phyloP scores from a whole-genome alignment of 108 stramenopile genomes.

The Fragilaria radians region DNA sequence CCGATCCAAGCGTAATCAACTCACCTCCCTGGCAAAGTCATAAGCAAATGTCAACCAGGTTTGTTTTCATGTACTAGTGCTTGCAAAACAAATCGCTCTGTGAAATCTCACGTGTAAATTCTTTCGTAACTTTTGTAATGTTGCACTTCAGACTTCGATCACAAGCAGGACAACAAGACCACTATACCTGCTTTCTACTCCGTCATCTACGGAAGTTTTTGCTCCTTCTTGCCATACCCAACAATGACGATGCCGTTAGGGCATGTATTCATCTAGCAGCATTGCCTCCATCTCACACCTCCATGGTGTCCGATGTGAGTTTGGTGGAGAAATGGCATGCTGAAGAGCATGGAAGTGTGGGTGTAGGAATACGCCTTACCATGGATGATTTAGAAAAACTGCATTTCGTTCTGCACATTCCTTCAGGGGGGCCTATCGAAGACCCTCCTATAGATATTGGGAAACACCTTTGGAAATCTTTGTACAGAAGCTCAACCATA shows the following conservation, averaged over 20 bases:
- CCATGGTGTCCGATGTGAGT: not conserved
- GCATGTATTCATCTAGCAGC: slow-evolving; percentile 65
- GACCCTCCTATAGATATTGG: slow-evolving; percentile 76
- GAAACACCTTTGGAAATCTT: slow-evolving; percentile 53
- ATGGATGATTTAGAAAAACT: slow-evolving; percentile 78
- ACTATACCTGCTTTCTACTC: slow-evolving; percentile 65
- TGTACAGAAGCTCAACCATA: slow-evolving; percentile 31
- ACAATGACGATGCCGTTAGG: slow-evolving; percentile 60
- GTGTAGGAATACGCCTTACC: slow-evolving; percentile 54
- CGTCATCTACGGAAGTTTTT: slow-evolving; percentile 75
- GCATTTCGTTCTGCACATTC: slow-evolving; percentile 67
- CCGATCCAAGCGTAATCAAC: not conserved
- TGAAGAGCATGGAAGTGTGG: slow-evolving; percentile 73
- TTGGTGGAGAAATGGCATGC: slow-evolving; percentile 29
- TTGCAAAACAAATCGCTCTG: too few species aligned
- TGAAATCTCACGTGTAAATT: too few species aligned
- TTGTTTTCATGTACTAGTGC: too few species aligned
- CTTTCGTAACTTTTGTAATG: too few species aligned
- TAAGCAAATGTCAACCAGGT: not conserved
- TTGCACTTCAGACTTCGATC: slow-evolving; percentile 36
- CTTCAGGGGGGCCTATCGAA: slow-evolving; percentile 72
- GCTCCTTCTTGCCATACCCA: slow-evolving; percentile 59
- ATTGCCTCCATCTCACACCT: slow-evolving; percentile 25
- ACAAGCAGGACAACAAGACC: slow-evolving; percentile 66
- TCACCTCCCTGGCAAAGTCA: not conserved